Base-by-base conservation (phyloP, 192 early-diverging fungal species). In the Dissophora globulifera region DNA sequence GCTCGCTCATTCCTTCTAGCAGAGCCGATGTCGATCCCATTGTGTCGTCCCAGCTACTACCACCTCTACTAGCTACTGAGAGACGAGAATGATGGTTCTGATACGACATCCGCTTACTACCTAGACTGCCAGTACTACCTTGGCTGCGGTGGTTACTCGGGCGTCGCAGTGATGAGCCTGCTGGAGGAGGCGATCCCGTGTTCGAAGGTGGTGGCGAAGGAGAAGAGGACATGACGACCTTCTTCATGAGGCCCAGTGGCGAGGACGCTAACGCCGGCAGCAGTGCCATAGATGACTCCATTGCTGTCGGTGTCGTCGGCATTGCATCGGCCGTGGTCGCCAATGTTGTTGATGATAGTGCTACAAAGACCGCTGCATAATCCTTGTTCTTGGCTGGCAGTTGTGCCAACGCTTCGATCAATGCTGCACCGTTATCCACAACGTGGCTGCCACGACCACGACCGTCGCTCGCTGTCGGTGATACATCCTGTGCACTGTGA, bases 351-450 rank as follows among this genome's bases (percentile, higher is more conserved):
- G 26, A 17, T 15, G 50, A 16, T 5, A 49, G 51, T 6, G 33
- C 0, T 6, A 63, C 46, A 41, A 76, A 67, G 15, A 76, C 45
- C 8, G 41, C 7, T 1, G 72, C 58, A 57, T 76, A 76, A n/a
- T 76, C 72, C 48, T 61, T 66, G 32, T 76, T 76, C 52, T 67
- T 76, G 45, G n/a, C 22, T 2, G 72, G 72, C 9, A 76, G 32
- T 6, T 67, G 63, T 1, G 51, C 51, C 20, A 76, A 45, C 1
- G 72, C 50, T 25, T 76, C 72, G 32, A 67, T 67, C 45, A 76
- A 33, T 12, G 41, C 40, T 27, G 66, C 72, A 0, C 23, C 41
- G 30, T 13, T 46, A 30, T 32, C 38, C 4, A 12, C 41, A 26
- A 23, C 20, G 27, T 11, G 0, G n/a, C 23, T n/a, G n/a, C n/a